Conservation (phyloP, 257 asterid genomes). For the Nicotiana tabacum region DNA sequence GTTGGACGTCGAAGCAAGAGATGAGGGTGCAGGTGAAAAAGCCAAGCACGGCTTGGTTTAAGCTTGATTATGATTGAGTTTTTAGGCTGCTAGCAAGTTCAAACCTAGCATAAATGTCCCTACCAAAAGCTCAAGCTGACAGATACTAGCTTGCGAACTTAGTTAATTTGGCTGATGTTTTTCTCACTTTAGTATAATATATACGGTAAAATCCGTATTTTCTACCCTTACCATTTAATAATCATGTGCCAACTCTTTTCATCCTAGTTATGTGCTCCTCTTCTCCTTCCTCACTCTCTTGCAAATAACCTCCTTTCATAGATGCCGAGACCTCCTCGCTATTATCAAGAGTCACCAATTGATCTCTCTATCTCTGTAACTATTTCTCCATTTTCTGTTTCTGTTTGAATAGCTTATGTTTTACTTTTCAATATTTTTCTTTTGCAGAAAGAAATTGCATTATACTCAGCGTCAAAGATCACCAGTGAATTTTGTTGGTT, state of each 20-base stretch:
- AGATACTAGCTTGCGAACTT: neutral
- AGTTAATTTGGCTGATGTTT: neutral
- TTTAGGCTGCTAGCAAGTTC: neutral
- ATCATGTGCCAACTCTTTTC: neutral
- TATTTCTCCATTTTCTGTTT: neutral
- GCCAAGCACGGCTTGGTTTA: neutral
- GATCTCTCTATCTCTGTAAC: neutral
- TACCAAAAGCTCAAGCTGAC: neutral
- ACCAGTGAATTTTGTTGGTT: slow-evolving; percentile 94
- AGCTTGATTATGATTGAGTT: neutral
- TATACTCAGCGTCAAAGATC: slow-evolving; percentile 93
- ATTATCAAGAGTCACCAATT: neutral
- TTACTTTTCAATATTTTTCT: slow-evolving; percentile 16
- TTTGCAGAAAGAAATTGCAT: slow-evolving; percentile 96
- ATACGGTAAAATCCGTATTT: neutral
- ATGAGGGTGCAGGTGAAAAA: neutral
- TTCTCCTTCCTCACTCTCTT: neutral
- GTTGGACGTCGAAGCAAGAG: neutral
- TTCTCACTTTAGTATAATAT: neutral
- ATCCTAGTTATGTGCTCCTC: neutral
- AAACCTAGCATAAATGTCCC: neutral
- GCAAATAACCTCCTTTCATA: neutral
- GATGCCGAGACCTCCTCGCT: too few species aligned
- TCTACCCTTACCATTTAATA: neutral
- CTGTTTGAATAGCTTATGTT: neutral